Evolutionary conservation across 169 alveolate species (phyloP).

Genomic region (Amoebophrya sp.): DNA sequence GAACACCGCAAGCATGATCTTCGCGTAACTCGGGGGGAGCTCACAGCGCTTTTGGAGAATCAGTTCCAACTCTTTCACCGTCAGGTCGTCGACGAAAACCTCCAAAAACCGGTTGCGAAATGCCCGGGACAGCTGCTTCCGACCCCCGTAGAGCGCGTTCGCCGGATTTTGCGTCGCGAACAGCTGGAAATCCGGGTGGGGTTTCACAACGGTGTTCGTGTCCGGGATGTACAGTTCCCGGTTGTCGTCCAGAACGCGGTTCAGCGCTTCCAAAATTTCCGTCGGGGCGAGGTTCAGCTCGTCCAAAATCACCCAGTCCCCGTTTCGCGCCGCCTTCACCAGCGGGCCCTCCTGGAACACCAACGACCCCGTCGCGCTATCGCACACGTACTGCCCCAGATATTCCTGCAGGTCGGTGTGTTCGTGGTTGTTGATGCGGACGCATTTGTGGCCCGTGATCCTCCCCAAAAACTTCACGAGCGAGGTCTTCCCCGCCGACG

Average conservation of each 20-base stretch:
- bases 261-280: constrained; percentile 95
- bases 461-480: constrained; percentile 88
- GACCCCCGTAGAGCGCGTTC: constrained; percentile 93
- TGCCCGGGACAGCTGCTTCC: constrained; percentile 96
- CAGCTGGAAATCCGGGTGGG: constrained; percentile 94
- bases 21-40: constrained; percentile 85
- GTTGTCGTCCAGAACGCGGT: constrained; percentile 97
- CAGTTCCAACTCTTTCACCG: constrained; percentile 78
- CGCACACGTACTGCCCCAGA: constrained; percentile 92
- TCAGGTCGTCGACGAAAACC: constrained; percentile 84
- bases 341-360: constrained; percentile 95
- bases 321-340: constrained; percentile 93
- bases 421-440: constrained; percentile 97
- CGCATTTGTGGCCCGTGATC: constrained; percentile 86
- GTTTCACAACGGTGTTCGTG: constrained; percentile 86
- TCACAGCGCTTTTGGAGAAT: constrained; percentile 87
- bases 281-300: constrained; percentile 98
- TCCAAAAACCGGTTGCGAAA: constrained; percentile 95
- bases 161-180: constrained; percentile 99
- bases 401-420: constrained; percentile 98
- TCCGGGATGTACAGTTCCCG: constrained; percentile 94
- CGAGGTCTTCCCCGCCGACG: constrained; percentile 99
- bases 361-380: constrained; percentile 65
- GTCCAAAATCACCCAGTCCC: constrained; percentile 98
- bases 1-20: constrained; percentile 84